phyloP scores from a whole-genome alignment of 306 rosid species.

The Malus orientalis region DNA sequence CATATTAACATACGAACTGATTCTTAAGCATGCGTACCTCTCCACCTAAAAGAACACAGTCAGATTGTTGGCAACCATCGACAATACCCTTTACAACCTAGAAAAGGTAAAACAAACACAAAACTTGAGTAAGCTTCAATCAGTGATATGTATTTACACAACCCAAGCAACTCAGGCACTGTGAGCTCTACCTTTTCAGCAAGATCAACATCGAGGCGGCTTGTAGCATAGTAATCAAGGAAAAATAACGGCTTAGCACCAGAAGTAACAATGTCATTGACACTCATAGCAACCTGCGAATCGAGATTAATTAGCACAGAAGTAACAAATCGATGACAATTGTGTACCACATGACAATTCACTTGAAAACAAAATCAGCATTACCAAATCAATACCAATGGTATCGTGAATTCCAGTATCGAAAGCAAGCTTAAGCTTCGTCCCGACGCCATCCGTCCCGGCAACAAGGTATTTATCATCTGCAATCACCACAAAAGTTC shows the following conservation, averaged over 20 bases:
- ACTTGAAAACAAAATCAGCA: neutral
- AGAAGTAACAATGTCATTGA: slow-evolving; percentile 85
- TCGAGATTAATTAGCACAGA: neutral
- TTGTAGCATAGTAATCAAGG: slow-evolving; percentile 90
- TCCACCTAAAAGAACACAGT: slow-evolving; percentile 81
- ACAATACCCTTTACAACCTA: slow-evolving; percentile 92
- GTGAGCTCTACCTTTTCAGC: slow-evolving; percentile 63
- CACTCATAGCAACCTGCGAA: slow-evolving; percentile 92
- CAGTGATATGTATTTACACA: neutral
- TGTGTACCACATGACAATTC: neutral
- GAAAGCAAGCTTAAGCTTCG: slow-evolving; percentile 81
- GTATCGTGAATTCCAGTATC: slow-evolving; percentile 88
- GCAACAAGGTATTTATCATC: slow-evolving; percentile 87
- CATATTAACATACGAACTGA: neutral
- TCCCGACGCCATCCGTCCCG: slow-evolving; percentile 94
- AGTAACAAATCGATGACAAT: neutral
- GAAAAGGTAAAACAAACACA: neutral
- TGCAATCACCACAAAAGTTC: slow-evolving; percentile 8
- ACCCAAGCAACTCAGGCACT: neutral
- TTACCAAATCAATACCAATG: slow-evolving; percentile 93
- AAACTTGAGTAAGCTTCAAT: neutral
- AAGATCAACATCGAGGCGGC: slow-evolving; percentile 82
- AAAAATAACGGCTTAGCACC: slow-evolving; percentile 93
- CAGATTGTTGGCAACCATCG: slow-evolving; percentile 84
- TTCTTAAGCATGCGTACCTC: slow-evolving; percentile 50